Evolutionary conservation across 1,139 yeast species (phyloP).

Genomic region (Zygosaccharomyces sapae): DNA sequence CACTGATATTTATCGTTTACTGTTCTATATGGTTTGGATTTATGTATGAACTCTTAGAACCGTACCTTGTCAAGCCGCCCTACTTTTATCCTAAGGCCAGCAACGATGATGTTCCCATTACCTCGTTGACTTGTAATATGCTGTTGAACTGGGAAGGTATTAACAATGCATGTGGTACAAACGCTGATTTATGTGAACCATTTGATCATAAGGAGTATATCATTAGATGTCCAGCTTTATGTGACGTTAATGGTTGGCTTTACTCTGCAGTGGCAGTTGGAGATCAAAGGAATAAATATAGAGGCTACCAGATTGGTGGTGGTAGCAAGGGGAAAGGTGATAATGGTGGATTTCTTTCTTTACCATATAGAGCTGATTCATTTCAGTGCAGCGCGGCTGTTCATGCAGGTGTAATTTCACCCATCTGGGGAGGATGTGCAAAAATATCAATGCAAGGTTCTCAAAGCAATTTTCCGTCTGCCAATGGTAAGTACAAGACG

Average conservation of each 20-base stretch:
- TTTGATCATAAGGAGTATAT: slow-evolving; percentile 46
- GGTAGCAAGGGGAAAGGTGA: slow-evolving; percentile 35
- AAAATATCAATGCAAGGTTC: slow-evolving; percentile 55
- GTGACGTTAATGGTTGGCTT: slow-evolving; percentile 73
- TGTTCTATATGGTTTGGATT: slow-evolving; percentile 34
- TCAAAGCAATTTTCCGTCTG: slow-evolving; percentile 46
- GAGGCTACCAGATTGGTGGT: slow-evolving; percentile 76
- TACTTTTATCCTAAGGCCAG: slow-evolving; percentile 23
- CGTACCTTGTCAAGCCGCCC: slow-evolving; percentile 32
- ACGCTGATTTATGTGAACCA: slow-evolving; percentile 57
- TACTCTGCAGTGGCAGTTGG: slow-evolving; percentile 80
- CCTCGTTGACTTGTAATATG: slow-evolving; percentile 45
- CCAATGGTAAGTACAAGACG: slow-evolving; percentile 44
- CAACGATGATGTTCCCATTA: slow-evolving; percentile 25
- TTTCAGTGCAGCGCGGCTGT: slow-evolving; percentile 87
- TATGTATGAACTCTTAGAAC: slow-evolving; percentile 24
- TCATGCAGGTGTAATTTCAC: slow-evolving; percentile 75
- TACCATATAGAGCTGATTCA: slow-evolving; percentile 83
- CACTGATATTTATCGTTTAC: slow-evolving; percentile 39
- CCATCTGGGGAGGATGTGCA: slow-evolving; percentile 79
- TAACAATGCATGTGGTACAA: slow-evolving; percentile 70
- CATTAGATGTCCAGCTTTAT: slow-evolving; percentile 83
- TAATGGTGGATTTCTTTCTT: slow-evolving; percentile 36
- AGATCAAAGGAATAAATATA: slow-evolving; percentile 57
- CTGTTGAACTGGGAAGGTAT: slow-evolving; percentile 65